Base-by-base conservation (phyloP, 208 protist species). In the Acanthamoeba sp. region DNA sequence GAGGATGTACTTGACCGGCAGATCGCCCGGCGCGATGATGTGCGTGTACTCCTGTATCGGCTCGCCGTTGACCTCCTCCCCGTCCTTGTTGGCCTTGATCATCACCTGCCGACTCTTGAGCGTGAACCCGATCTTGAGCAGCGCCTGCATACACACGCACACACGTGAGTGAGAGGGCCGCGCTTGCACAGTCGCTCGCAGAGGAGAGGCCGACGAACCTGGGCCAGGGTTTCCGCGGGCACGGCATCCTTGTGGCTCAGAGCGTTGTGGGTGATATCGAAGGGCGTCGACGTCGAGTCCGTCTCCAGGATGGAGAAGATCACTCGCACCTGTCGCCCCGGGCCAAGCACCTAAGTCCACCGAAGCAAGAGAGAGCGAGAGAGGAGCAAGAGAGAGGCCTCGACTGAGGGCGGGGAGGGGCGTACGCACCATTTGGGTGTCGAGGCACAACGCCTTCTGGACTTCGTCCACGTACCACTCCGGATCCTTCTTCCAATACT, bases 1-100 rank as follows among this genome's bases (percentile, higher is more conserved):
- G 20, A 78, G 38, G 38, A 78, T 78, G 69, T 78, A 78, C 69
- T 78, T 78, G 69, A 78, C 38, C 36, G 69, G 69, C 69, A 78
- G 7, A 34, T 78, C 69, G 69, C 24, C 69, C 69, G 69, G 69
- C 29, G 45, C 1, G 69, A 78, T 78, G 69, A 78, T 78, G 69
- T 78, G 69, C 14, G 69, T 78, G 69, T 48, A 78, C 38, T 78
- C 69, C 22, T 38, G 1, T 1, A 78, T 34, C 20, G 69, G 69
- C 29, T 78, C 38, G 32, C 34, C 16, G 29, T 32, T 27, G 14
- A n/a, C 29, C 38, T 78, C 27, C 62, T 32, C 62, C 1, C 64
- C 64, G 7, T 73, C 69, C 59, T 66, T 66, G 59, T 16, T 66
- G 27, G 59, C 27, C 69, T 45, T 78, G 32, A 27, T 10, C 24